A percentile compares a stretch with the other conserved stretches of the same genome.
phyloP scores from a whole-genome alignment of 2,329 filamentous ascomycete species.

The Parascedosporium putredinis region DNA sequence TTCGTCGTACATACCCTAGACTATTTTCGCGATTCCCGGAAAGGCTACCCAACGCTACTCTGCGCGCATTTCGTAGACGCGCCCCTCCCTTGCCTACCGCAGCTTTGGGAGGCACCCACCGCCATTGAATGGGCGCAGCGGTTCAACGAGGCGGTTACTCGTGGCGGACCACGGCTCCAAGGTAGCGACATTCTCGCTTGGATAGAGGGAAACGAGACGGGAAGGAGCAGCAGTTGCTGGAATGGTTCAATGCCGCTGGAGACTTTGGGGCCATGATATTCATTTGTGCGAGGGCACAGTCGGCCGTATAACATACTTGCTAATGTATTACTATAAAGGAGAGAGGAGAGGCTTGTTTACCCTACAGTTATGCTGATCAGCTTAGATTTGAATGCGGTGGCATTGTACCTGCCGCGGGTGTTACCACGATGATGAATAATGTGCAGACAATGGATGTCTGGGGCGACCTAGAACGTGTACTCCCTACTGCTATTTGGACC shows the following conservation, averaged over 20 bases:
- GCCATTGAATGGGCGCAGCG: background rate
- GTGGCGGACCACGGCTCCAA: background rate
- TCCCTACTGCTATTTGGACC: too few relatives aligned
- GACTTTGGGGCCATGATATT: background rate
- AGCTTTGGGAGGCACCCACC: constrained; percentile 1
- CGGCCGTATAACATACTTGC: background rate
- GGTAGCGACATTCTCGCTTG: background rate
- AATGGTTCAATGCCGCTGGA: background rate
- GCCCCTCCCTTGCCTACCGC: background rate
- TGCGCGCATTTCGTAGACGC: background rate
- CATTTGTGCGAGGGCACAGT: constrained; percentile 2
- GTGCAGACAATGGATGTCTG: too few relatives aligned
- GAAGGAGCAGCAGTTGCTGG: background rate
- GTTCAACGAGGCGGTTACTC: background rate
- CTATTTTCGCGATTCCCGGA: constrained; percentile 1
- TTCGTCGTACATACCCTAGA: background rate
- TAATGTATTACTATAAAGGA: too few relatives aligned
- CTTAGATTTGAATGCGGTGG: too few relatives aligned
- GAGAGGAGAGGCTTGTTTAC: too few relatives aligned
- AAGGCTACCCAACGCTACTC: background rate
- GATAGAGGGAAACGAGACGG: constrained; percentile 1
- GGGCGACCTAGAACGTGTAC: too few relatives aligned
- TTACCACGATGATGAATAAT: too few relatives aligned
- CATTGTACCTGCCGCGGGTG: too few relatives aligned
- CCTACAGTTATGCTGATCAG: too few relatives aligned